These are phyloP conservation scores for Stereum hirsutum DNA, from an alignment of 1,284 basidiomycete genomes.

Conservation along the genomic window DNA sequence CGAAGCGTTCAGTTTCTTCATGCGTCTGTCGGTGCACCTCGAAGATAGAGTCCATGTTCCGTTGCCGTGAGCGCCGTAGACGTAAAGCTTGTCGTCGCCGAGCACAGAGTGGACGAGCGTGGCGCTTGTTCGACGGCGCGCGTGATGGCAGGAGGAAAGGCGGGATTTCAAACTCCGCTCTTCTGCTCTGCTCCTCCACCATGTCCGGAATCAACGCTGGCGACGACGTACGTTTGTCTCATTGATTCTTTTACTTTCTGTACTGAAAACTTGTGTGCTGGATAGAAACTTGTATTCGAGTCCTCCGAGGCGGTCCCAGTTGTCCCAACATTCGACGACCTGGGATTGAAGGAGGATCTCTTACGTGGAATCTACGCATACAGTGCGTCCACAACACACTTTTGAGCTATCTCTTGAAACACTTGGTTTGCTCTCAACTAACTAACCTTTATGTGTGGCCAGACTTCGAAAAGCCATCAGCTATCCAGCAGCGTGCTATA, in stretches of 20 bases:
- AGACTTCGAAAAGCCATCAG: slow-evolving; percentile 99
- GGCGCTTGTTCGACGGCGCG: background rate
- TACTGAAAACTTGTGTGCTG: slow-evolving; percentile 2
- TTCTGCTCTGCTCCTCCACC: slow-evolving; percentile 18
- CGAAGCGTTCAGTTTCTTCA: slow-evolving; percentile 92
- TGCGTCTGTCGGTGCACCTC: slow-evolving; percentile 91
- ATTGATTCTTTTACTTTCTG: background rate
- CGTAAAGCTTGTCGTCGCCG: slow-evolving; percentile 4
- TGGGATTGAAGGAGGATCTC: slow-evolving; percentile 92
- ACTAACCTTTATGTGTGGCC: too few relatives aligned
- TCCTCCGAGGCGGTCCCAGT: slow-evolving; percentile 93
- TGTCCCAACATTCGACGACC: slow-evolving; percentile 84
- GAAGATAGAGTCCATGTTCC: slow-evolving; percentile 87
- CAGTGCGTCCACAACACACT: slow-evolving; percentile 53
- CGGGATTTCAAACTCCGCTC: slow-evolving; percentile 49
- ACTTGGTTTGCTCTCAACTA: slow-evolving; percentile 5
- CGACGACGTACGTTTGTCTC: slow-evolving; percentile 49
- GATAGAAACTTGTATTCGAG: slow-evolving; percentile 91
- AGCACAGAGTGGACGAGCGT: background rate
- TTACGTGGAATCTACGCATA: slow-evolving; percentile 98
- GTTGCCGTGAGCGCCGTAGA: too few relatives aligned
- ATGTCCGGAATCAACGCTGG: slow-evolving; percentile 75
- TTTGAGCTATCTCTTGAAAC: slow-evolving; percentile 3
- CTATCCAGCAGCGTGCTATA: slow-evolving; percentile 98
- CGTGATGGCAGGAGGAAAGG: slow-evolving; percentile 10